Conservation (phyloP, 805 yeast genomes). For the Pichia occidentalis region DNA sequence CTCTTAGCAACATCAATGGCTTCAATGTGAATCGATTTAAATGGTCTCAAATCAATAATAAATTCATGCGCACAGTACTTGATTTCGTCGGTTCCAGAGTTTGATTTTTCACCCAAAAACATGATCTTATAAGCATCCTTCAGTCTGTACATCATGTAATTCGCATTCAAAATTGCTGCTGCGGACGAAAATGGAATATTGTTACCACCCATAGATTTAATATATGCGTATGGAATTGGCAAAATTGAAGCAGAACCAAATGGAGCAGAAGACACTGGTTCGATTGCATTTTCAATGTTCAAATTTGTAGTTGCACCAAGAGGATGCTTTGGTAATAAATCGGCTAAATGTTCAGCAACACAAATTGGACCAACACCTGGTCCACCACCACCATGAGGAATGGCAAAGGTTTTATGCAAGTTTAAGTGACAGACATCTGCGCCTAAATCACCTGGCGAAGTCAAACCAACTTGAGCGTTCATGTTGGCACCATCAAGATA, state of each 20-base stretch:
- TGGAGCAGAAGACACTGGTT: slow-evolving; percentile 87
- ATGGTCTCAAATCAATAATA: slow-evolving; percentile 83
- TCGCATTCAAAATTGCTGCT: slow-evolving; percentile 90
- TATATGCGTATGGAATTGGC: slow-evolving; percentile 91
- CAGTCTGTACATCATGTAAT: slow-evolving; percentile 84
- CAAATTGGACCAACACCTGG: slow-evolving; percentile 99
- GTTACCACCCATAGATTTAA: slow-evolving; percentile 84
- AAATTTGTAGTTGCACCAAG: slow-evolving; percentile 46
- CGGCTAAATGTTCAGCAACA: slow-evolving; percentile 73
- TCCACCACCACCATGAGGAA: slow-evolving; percentile 99
- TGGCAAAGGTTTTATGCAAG: slow-evolving; percentile 94
- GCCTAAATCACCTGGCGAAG: slow-evolving; percentile 95
- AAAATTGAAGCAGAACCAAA: slow-evolving; percentile 91
- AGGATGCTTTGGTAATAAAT: slow-evolving; percentile 77
- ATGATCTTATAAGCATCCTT: slow-evolving; percentile 66
- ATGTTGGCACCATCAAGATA: slow-evolving; percentile 98
- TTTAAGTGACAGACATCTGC: slow-evolving; percentile 98
- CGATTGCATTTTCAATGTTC: slow-evolving; percentile 43
- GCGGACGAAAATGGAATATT: slow-evolving; percentile 84
- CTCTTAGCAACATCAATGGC: slow-evolving; percentile 97
- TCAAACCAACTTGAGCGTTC: slow-evolving; percentile 98
- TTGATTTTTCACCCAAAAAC: slow-evolving; percentile 47
- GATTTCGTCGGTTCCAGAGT: slow-evolving; percentile 26
- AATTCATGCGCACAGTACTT: slow-evolving; percentile 95
- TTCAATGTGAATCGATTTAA: slow-evolving; percentile 74